Percentiles rank a stretch among this genome's conserved stretches.
These are phyloP conservation scores for Scheffersomyces cryptocercus DNA, from an alignment of 1,139 yeast genomes.

Conservation along the genomic window DNA sequence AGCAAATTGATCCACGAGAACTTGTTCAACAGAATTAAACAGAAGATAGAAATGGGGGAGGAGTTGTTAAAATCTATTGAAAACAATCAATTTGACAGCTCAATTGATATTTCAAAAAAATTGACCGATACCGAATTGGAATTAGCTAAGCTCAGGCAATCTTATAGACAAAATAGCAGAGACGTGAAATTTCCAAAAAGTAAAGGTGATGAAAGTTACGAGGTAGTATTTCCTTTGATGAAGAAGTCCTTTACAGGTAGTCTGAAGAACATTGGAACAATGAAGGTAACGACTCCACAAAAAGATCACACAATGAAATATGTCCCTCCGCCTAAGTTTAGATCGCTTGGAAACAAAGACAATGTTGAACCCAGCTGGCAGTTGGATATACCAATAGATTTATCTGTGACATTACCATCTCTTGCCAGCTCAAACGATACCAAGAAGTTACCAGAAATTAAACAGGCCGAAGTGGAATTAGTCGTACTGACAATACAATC, in stretches of 20 bases:
- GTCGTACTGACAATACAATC: conserved; percentile 20
- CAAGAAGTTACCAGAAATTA: conserved; percentile 18
- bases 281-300: conserved; percentile 30
- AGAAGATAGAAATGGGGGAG: conserved; percentile 26
- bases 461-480: conserved; percentile 15
- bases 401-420: conserved; percentile 14
- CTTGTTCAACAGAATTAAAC: conserved; percentile 28
- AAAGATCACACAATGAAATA: conserved; percentile 27
- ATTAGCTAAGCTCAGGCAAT: conserved; percentile 20
- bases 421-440: conserved; percentile 1
- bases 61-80: conserved; percentile 20
- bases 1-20: conserved; percentile 27
- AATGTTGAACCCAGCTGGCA: conserved; percentile 23
- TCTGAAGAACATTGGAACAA: conserved; percentile 15
- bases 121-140: conserved; percentile 19
- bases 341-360: conserved; percentile 8
- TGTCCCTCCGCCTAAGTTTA: conserved; percentile 31
- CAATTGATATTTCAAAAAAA: conserved; percentile 15
- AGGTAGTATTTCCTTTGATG: conserved; percentile 13
- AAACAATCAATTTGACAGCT: conserved; percentile 10
- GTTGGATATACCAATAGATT: conserved; percentile 30
- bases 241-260: conserved; percentile 14
- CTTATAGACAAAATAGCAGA: conserved; percentile 11
- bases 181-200: background rate
- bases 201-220: conserved; percentile 5